Conservation (phyloP, 768 basidiomycete species). For the Hortiboletus campestris region DNA sequence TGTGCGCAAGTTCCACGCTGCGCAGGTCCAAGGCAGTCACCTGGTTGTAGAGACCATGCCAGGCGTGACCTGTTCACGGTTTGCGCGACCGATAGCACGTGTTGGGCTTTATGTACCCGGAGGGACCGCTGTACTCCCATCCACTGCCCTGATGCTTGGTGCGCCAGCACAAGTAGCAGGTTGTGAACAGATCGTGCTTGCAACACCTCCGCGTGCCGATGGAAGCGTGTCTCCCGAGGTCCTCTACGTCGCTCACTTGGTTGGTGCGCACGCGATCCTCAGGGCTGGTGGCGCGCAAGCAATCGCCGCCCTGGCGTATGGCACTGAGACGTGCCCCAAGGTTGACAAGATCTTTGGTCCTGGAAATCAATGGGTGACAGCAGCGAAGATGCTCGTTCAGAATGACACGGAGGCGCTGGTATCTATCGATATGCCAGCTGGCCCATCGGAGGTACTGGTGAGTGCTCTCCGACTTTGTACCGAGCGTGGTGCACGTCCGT, state of each 20-base stretch:
- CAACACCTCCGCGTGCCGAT: slow-evolving; percentile 93
- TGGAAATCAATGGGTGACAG: slow-evolving; percentile 99
- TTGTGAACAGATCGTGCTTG: slow-evolving; percentile 87
- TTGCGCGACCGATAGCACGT: slow-evolving; percentile 91
- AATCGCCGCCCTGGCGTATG: slow-evolving; percentile 93
- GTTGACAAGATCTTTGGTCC: slow-evolving; percentile 99
- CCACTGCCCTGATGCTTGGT: slow-evolving; percentile 96
- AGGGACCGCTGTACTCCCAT: slow-evolving; percentile 93
- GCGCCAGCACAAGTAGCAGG: slow-evolving; percentile 97
- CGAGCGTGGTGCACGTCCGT: slow-evolving; percentile 61
- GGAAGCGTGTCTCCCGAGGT: slow-evolving; percentile 96
- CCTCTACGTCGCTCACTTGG: slow-evolving; percentile 90
- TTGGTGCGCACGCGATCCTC: slow-evolving; percentile 87
- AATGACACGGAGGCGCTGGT: slow-evolving; percentile 97
- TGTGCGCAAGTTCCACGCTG: slow-evolving; percentile 87
- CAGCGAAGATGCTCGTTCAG: slow-evolving; percentile 98
- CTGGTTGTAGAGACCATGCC: slow-evolving; percentile 96
- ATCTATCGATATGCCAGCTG: slow-evolving; percentile 98
- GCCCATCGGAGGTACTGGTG: slow-evolving; percentile 95
- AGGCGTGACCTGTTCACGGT: slow-evolving; percentile 93
- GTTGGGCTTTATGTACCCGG: slow-evolving; percentile 98
- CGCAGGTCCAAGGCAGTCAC: slow-evolving; percentile 69
- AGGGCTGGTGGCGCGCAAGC: slow-evolving; percentile 98
- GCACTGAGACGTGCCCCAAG: slow-evolving; percentile 92
- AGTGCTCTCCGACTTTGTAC: slow-evolving; percentile 11